Conservation (phyloP, 202 grass and related monocot species). For the Panicum hallii region DNA sequence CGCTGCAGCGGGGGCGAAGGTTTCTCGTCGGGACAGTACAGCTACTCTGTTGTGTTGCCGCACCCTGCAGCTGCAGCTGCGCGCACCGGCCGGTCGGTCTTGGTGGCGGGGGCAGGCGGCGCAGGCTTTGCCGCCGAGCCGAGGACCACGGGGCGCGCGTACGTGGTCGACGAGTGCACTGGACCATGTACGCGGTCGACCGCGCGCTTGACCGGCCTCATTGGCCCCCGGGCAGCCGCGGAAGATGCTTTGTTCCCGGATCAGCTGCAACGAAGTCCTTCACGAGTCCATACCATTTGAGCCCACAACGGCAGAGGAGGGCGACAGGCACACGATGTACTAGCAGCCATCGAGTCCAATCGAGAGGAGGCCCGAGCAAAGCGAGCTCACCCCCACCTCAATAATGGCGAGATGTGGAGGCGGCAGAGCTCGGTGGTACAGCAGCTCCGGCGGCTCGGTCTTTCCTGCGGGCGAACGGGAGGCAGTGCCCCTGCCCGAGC, state of each 20-base stretch:
- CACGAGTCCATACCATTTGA: too few relatives aligned
- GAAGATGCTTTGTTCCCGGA: too few relatives aligned
- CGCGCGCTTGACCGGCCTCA: background rate
- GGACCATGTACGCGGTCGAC: constrained; percentile 23
- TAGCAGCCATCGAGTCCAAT: too few relatives aligned
- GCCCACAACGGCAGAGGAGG: too few relatives aligned
- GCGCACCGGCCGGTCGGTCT: background rate
- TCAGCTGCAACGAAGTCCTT: too few relatives aligned
- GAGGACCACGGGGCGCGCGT: constrained; percentile 22
- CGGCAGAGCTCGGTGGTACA: constrained; percentile 23
- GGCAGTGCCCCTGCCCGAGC: constrained; percentile 39
- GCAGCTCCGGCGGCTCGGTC: background rate
- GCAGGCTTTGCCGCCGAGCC: background rate
- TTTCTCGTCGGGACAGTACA: too few relatives aligned
- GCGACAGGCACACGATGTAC: too few relatives aligned
- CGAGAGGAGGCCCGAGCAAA: background rate
- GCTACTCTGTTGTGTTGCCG: too few relatives aligned
- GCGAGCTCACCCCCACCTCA: background rate
- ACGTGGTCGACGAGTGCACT: background rate
- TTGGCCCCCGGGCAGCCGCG: too few relatives aligned
- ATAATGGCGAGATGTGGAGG: constrained; percentile 5
- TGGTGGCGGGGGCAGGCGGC: constrained; percentile 11
- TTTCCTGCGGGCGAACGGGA: constrained; percentile 56
- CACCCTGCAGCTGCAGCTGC: background rate
- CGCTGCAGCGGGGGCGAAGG: background rate